Base-by-base conservation (phyloP, 164 flowering plant genomes). In the Sedum album region DNA sequence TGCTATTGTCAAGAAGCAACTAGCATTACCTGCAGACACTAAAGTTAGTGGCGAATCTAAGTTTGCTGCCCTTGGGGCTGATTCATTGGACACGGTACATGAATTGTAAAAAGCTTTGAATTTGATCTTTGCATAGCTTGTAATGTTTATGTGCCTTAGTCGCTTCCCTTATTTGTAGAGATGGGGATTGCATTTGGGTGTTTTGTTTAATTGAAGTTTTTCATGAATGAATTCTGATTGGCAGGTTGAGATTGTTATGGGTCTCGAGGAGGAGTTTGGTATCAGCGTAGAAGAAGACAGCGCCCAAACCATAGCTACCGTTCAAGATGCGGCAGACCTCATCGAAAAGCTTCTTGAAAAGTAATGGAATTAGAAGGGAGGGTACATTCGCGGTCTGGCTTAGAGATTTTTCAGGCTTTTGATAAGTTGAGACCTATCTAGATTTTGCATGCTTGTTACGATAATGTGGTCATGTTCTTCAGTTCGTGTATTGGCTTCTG, bases 41-140 rank as follows among this genome's bases (percentile, higher is more conserved):
- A 42, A 48, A 28, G 73, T 86, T 42, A 78, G 77, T 25, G 80
- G 81, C 0, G 85, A 79, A 20, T 79, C 86, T 18, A 82, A 79
- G 46, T 86, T 86, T 68, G 20, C 81, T 1, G 80, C 74, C 17
- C 82, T 86, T 35, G 90, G 90, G 61, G 86, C 87, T 51, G 90
- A 86, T 76, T 86, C 90, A 18, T 84, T 86, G 41, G 87, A 84
- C 73, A 86, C 87, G 41, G 85, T 84, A 75, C 44, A 25, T 60
- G 7, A 68, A 31, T 23, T 42, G 26, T 13, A 5, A 10, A 21
- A 21, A 21, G 28, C 35, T 17, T 15, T 44, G 1, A 15, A 14
- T 26, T 49, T n/a, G n/a, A n/a, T n/a, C n/a, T n/a, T n/a, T n/a
- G 64, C 64, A 60, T 60, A 11, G 3, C 17, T 13, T 17, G 11